Conservation (phyloP, 371 early-diverging fungal genomes). For the Blyttiomyces sp. region DNA sequence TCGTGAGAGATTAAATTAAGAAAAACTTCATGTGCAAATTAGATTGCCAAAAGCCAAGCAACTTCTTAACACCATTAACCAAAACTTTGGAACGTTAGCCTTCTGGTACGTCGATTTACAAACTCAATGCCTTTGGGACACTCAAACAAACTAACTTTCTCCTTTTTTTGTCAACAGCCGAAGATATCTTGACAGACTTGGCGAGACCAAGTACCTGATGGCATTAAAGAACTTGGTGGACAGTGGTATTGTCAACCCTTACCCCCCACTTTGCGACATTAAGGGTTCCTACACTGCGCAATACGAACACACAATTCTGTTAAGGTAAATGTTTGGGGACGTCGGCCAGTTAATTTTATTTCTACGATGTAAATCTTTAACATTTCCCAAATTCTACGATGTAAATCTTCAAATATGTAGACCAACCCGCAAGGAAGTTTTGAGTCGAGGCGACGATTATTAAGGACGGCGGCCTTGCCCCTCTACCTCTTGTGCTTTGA, state of each 20-base stretch:
- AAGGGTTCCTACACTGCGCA: constrained; percentile 96
- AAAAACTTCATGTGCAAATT: too few species aligned
- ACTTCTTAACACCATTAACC: constrained; percentile 84
- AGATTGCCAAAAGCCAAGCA: constrained; percentile 80
- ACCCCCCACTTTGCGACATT: constrained; percentile 94
- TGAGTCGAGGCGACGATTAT: constrained; percentile 63
- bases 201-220: constrained; percentile 81
- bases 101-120: constrained; percentile 66
- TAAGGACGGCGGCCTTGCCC: too few species aligned
- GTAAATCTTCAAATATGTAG: background rate
- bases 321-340: constrained; percentile 43
- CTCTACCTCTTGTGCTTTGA: too few species aligned
- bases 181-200: constrained; percentile 91
- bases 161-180: constrained; percentile 41
- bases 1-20: background rate
- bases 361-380: background rate
- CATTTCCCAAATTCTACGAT: background rate
- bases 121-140: background rate
- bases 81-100: constrained; percentile 94
- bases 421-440: constrained; percentile 29
- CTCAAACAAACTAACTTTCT: background rate
- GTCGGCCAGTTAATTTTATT: background rate
- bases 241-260: constrained; percentile 78
- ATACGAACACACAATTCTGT: constrained; percentile 95
- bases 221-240: constrained; percentile 87